Base-by-base conservation (phyloP, 169 alveolate species). In the Plasmodium malariae region DNA sequence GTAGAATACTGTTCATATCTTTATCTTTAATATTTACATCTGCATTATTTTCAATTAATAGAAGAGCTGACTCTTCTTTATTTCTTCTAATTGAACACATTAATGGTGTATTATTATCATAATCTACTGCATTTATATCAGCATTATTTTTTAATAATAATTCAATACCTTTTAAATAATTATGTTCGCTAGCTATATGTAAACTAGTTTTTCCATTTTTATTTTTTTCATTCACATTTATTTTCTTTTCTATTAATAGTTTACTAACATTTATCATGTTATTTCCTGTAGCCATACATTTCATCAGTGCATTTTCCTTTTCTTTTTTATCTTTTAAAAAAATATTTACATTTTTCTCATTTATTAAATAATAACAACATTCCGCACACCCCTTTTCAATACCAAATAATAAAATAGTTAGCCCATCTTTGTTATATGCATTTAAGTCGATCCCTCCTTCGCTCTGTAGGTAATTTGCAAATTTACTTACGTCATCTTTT, bases 141-240 rank as follows among this genome's bases (percentile, higher is more conserved):
- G 92, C 92, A 55, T 86, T 70, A 55, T 86, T 68, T 70, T 71
- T 86, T 86, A 86, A 32, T 49, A 86, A 70, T 40, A 70, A 34
- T 69, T 86, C 92, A 26, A 86, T 71, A 12, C 92, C 92, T 86
- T 86, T 86, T 57, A 86, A 28, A 59, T 70, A 69, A 72, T 86
- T 86, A 57, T 65, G 37, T 72, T 86, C 92, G 40, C 92, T 55
- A 68, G 92, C 92, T 59, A 86, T 40, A 69, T 86, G 92, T 19
- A 86, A 72, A 32, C 92, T 70, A 30, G 78, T 86, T 86, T 86
- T 86, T 6, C 92, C 92, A 40, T 69, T 45, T 86, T n/a, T 86
- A 65, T 86, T 70, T 86, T 86, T 68, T 37, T 37, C 86, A 43
- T 86, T 71, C 28, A 86, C 57, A 59, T 69, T 55, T 14, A 86